phyloP scores from a whole-genome alignment of 2,329 filamentous ascomycete genomes.

The Fusarium musae region DNA sequence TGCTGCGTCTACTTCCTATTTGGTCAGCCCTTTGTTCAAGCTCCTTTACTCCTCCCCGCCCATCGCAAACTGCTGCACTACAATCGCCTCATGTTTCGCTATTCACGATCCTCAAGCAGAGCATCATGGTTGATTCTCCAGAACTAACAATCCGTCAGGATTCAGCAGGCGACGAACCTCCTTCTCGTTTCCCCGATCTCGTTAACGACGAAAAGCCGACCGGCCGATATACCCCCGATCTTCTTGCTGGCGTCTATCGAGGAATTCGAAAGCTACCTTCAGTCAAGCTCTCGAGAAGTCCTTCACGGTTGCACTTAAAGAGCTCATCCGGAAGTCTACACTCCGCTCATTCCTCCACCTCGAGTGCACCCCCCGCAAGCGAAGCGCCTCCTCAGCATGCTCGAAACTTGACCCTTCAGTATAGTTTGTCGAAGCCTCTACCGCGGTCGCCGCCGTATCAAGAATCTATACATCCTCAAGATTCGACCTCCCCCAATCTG shows the following conservation, averaged over 20 bases:
- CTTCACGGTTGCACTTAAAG: slow-evolving; percentile 56
- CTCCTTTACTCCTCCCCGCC: slow-evolving; percentile 14
- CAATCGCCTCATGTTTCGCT: slow-evolving; percentile 25
- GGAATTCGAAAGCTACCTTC: slow-evolving; percentile 60
- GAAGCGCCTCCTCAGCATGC: slow-evolving; percentile 58
- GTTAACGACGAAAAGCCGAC: slow-evolving; percentile 55
- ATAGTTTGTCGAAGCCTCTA: slow-evolving; percentile 68
- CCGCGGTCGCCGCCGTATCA: slow-evolving; percentile 60
- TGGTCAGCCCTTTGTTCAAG: slow-evolving; percentile 30
- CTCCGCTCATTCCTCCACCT: slow-evolving; percentile 30
- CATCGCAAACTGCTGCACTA: slow-evolving; percentile 9
- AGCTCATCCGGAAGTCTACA: slow-evolving; percentile 35
- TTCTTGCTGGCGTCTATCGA: slow-evolving; percentile 63
- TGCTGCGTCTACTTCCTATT: slow-evolving; percentile 23
- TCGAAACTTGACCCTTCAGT: slow-evolving; percentile 64
- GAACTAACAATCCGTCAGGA: slow-evolving; percentile 50
- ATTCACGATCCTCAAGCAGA: slow-evolving; percentile 18
- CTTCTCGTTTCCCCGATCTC: slow-evolving; percentile 57
- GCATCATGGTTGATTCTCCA: slow-evolving; percentile 44
- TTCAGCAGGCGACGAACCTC: slow-evolving; percentile 46
- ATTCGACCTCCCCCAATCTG: slow-evolving; percentile 46
- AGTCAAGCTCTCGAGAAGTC: slow-evolving; percentile 57
- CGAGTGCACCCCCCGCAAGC: slow-evolving; percentile 28
- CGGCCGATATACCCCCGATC: slow-evolving; percentile 55
- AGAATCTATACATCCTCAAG: slow-evolving; percentile 45